Evolutionary conservation across 495 filamentous ascomycete species (phyloP), one percentile per base, ranked within the genome.

Genomic region (Penicillium verhagenii): DNA sequence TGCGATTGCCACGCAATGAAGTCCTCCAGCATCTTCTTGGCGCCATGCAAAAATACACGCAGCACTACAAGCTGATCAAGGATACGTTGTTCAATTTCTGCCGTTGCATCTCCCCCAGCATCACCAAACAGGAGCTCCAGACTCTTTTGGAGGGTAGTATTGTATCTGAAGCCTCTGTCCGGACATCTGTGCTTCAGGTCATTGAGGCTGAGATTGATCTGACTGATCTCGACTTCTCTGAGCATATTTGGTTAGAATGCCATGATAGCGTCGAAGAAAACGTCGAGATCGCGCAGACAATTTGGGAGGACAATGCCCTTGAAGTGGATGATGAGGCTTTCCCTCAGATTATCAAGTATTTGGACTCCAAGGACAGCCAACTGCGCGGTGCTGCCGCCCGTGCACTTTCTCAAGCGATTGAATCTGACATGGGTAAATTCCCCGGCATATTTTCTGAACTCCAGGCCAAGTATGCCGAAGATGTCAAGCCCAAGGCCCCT

Each of bases 221-320:
- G 76, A 92, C 85, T 45, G 90, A 96, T 47, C 75, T 88, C 23
- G 82, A 86, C 26, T 93, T 91, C 64, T 92, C 85, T 8, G 89
- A 91, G 53, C 90, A 97, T 60, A 88, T 97, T 11, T 97, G 93
- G 93, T 78, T 98, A 20, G 86, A 86, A 48, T 93, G 83, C 68
- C 92, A 97, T 63, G 94, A 98, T 54, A 89, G 94, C 52, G 82
- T 89, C 1, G 85, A 91, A 11, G 94, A 97, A 63, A 97, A 97
- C 60, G 80, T 77, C 6, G 90, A 96, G 33, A 75, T 96, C 25
- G 93, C 87, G 2, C 81, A 80, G 24, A 83, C 89, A 0, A 97
- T 97, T 31, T 97, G 95, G 94, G 90, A 96, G 67, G 93, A 95
- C 56, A 96, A 92, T 65, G 88, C 81, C 1, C 83, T 98, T 44